Conservation (phyloP, 768 basidiomycete genomes). For the Myochromella boudieri region DNA sequence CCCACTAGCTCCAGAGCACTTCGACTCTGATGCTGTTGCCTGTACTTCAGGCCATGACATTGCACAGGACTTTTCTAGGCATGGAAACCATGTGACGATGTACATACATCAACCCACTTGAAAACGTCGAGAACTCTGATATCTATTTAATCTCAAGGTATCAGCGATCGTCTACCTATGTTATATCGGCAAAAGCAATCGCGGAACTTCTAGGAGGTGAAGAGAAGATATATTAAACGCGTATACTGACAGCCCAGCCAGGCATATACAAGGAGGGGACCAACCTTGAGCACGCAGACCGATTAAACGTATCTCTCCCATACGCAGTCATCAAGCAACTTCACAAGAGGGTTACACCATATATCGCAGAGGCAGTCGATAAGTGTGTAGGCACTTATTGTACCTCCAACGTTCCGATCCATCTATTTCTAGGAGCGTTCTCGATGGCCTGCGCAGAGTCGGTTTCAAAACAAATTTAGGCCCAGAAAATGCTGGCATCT, state of each 20-base stretch:
- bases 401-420: not conserved
- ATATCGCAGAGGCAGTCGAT: conserved; percentile 14
- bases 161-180: conserved; percentile 14
- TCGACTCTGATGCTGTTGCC: not conserved
- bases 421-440: conserved; percentile 29
- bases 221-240: too few relatives aligned
- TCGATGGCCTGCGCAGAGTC: conserved; percentile 31
- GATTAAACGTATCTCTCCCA: conserved; percentile 15
- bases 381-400: conserved; percentile 6
- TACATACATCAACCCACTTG: not conserved
- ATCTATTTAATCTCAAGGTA: conserved; percentile 3
- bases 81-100: conserved; percentile 28
- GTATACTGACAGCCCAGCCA: not conserved
- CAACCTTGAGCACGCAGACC: conserved; percentile 14
- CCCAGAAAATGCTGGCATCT: conserved; percentile 34
- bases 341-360: conserved; percentile 11
- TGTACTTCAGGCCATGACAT: conserved; percentile 36
- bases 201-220: conserved; percentile 12
- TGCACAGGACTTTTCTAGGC: conserved; percentile 32
- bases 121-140: not conserved
- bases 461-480: conserved; percentile 40
- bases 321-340: conserved; percentile 8
- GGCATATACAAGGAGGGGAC: conserved; percentile 15
- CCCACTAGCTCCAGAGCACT: not conserved
- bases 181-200: conserved; percentile 12